Percentiles rank a stretch among this genome's conserved stretches.
Conservation (phyloP, 495 filamentous ascomycete genomes). For the Neurospora cerealis region DNA sequence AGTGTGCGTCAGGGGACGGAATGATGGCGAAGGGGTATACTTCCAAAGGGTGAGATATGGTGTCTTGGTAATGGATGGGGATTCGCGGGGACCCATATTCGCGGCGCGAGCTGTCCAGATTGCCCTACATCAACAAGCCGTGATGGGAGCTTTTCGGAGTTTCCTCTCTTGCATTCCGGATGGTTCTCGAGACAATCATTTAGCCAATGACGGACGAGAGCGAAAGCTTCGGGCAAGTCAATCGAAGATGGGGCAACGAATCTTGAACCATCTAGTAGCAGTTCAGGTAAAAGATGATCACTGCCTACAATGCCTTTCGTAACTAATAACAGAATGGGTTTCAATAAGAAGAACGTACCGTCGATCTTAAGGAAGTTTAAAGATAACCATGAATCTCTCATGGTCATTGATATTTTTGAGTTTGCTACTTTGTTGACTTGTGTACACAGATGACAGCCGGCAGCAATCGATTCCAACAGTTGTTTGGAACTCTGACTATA, state of each 20-base stretch:
- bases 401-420: too few species aligned
- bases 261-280: neutral
- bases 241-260: neutral
- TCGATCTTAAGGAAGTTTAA: too few species aligned
- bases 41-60: conserved; percentile 39
- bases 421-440: neutral
- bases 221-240: neutral
- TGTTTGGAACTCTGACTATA: neutral
- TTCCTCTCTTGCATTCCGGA: neutral
- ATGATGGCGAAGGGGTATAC: neutral
- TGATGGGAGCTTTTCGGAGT: neutral
- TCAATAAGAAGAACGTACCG: too few species aligned
- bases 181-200: neutral
- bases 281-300: neutral
- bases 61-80: neutral
- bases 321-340: too few species aligned
- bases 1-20: too few species aligned
- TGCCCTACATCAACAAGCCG: too few species aligned
- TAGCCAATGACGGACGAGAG: neutral
- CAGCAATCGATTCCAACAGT: neutral
- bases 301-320: too few species aligned
- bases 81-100: neutral
- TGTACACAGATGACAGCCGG: neutral
- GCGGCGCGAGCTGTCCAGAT: neutral
- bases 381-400: too few species aligned